phyloP scores from a whole-genome alignment of 352 stramenopile genomes.

The Globisporangium uncinulatum region DNA sequence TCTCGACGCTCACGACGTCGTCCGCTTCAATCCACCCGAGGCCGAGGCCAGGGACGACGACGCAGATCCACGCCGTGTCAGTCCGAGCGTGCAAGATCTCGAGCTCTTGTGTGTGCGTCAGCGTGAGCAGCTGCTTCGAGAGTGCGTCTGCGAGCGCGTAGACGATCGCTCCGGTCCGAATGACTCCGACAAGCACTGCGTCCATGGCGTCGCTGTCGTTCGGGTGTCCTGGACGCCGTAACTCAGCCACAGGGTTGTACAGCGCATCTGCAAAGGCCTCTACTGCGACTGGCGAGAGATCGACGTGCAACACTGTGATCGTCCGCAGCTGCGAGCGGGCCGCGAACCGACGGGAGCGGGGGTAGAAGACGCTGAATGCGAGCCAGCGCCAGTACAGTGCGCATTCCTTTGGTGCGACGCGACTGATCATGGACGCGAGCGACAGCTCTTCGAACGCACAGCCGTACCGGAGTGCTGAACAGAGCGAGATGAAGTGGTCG shows the following conservation, averaged over 20 bases:
- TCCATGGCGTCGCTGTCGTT: background rate
- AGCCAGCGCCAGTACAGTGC: conserved; percentile 5
- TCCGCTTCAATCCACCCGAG: conserved; percentile 2
- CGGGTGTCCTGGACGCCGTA: background rate
- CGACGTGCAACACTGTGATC: background rate
- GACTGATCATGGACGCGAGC: background rate
- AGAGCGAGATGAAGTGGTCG: background rate
- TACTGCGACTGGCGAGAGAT: background rate
- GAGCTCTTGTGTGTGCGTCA: background rate
- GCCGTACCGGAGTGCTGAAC: background rate
- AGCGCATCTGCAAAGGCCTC: background rate
- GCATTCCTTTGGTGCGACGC: background rate
- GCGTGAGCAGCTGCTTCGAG: background rate
- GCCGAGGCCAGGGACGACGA: conserved; percentile 4
- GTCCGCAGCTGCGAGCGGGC: background rate
- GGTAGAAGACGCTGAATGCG: conserved; percentile 9
- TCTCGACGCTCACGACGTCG: conserved; percentile 1
- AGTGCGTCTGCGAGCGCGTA: background rate
- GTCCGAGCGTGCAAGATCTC: background rate
- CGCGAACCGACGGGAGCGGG: background rate
- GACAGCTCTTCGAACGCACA: background rate
- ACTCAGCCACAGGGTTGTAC: background rate
- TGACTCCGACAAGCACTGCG: conserved; percentile 1
- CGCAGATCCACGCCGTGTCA: conserved; percentile 2
- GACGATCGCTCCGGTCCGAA: background rate